Conservation (phyloP, 345 rosid species). For the Eucalyptus lansdowneana region DNA sequence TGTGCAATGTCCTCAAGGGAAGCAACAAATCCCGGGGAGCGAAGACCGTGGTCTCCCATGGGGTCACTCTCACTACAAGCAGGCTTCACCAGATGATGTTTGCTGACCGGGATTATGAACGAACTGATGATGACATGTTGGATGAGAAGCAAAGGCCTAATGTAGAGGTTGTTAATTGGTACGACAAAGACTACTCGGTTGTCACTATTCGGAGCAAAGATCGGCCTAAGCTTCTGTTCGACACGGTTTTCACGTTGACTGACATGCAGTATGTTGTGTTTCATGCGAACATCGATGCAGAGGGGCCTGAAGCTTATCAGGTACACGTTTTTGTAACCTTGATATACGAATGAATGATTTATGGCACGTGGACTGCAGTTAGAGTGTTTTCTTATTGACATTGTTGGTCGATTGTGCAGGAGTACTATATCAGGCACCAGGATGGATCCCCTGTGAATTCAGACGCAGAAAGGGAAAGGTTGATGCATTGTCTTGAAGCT, state of each 20-base stretch:
- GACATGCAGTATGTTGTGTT: conserved; percentile 94
- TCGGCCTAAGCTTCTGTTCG: conserved; percentile 87
- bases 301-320: conserved; percentile 71
- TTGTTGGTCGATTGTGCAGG: conserved; percentile 22
- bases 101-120: conserved; percentile 89
- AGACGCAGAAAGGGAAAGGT: conserved; percentile 70
- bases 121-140: conserved; percentile 21
- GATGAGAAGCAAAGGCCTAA: conserved; percentile 57
- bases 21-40: conserved; percentile 58
- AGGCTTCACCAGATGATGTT: conserved; percentile 99
- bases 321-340: conserved; percentile 6
- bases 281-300: conserved; percentile 74
- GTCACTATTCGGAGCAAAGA: conserved; percentile 80
- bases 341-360: neutral
- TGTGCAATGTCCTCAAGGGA: conserved; percentile 68
- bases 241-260: conserved; percentile 80
- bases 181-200: conserved; percentile 74
- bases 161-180: conserved; percentile 72
- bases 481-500: conserved; percentile 87
- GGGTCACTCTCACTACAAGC: conserved; percentile 59
- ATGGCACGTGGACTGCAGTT: neutral
- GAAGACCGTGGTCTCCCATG: conserved; percentile 57
- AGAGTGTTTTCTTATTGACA: neutral
- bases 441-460: conserved; percentile 90
- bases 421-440: conserved; percentile 71